Conservation (phyloP, 371 early-diverging fungal species). For the Saksenaea oblongispora region DNA sequence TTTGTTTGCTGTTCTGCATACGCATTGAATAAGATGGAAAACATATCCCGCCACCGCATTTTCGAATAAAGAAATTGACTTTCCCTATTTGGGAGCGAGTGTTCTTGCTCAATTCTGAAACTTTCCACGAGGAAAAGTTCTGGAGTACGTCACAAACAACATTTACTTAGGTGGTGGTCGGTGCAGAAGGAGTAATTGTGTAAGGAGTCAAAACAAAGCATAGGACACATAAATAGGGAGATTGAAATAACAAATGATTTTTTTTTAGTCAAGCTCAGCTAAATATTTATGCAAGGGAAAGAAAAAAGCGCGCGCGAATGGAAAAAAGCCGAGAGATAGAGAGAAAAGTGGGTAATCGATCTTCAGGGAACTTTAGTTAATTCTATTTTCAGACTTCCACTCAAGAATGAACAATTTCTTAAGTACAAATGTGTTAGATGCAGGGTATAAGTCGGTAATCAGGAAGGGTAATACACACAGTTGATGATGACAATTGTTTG, state of each 20-base stretch:
- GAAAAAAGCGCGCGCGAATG: neutral
- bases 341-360: neutral
- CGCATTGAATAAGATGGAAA: neutral
- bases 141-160: neutral
- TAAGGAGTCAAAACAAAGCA: constrained; percentile 1
- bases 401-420: neutral
- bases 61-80: neutral
- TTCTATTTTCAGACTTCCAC: neutral
- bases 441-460: constrained; percentile 1
- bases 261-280: neutral
- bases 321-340: neutral
- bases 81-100: neutral
- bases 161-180: neutral
- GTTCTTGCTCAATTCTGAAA: neutral
- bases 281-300: neutral
- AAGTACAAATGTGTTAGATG: neutral
- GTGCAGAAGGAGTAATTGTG: neutral
- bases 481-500: neutral
- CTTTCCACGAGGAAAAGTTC: neutral
- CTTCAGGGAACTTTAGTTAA: neutral
- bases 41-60: neutral
- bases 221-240: constrained; percentile 1
- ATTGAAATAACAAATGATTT: neutral
- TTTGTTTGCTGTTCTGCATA: too few relatives aligned
- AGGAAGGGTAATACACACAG: neutral